Evolutionary conservation across 106 monocot species (phyloP), one percentile per base, ranked within the genome.

Genomic region (Acorus calamus): DNA sequence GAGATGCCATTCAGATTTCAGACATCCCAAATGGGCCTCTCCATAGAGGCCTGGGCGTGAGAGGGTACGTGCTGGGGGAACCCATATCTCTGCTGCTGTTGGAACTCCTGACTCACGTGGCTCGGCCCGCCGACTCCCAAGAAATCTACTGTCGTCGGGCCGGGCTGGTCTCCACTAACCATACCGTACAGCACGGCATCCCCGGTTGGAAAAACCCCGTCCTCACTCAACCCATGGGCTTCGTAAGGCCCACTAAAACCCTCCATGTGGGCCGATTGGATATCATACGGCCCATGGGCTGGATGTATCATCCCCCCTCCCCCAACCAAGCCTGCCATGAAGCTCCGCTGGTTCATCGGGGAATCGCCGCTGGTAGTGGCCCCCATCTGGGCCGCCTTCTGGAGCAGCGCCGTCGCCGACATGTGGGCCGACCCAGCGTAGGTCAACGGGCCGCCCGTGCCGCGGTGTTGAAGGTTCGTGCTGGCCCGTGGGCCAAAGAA

Each of bases 361-460:
- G 9, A 2, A 52, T 6, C 59, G 50, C 28, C 58, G 46, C 65
- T 68, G 2, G 75, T 44, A 3, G 68, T 68, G 2, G 78, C 76
- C 3, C 84, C 84, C 62, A 80, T 66, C 60, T 71, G 69, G 4
- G 79, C 84, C 7, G 79, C 83, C 73, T 79, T 76, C 65, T 84
- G 83, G 0, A 84, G 69, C 57, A 84, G 58, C 8, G 76, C 79
- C 1, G 79, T 84, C 7, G 84, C 84, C 14, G 84, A 76, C 70
- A 77, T 73, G 69, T 58, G 53, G 2, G 68, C 73, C 46, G 70
- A 49, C 11, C 14, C 64, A 7, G 44, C 50, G 4, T 28, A 28
- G 28, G 9, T 44, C 14, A 3, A 5, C 11, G n/a, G n/a, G n/a
- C n/a, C n/a, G n/a, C n/a, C n/a, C n/a, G 42, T 28, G 2, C 2